These are phyloP conservation scores for Arthroderma sp. DNA, from an alignment of 2,329 filamentous ascomycete species.

Conservation along the genomic window DNA sequence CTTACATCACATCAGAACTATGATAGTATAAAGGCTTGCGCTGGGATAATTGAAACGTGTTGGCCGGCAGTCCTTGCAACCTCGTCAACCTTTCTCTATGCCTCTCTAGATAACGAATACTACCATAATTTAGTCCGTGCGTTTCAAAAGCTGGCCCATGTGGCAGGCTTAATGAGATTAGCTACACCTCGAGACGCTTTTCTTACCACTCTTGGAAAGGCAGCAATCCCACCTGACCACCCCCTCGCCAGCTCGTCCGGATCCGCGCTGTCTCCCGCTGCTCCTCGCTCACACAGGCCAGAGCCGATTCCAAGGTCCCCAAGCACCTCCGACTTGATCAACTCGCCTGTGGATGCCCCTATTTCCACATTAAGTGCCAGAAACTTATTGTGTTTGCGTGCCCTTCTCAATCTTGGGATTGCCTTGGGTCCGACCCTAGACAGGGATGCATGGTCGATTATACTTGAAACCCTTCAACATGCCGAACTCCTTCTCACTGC, in stretches of 20 bases:
- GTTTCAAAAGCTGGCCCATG: slow-evolving; percentile 90
- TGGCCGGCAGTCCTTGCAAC: slow-evolving; percentile 94
- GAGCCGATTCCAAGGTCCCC: slow-evolving; percentile 17
- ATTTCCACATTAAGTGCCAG: slow-evolving; percentile 60
- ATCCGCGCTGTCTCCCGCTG: slow-evolving; percentile 9
- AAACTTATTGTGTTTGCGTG: slow-evolving; percentile 79
- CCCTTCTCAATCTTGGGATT: slow-evolving; percentile 88
- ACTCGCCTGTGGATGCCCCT: slow-evolving; percentile 27
- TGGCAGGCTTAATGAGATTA: slow-evolving; percentile 75
- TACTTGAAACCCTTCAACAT: slow-evolving; percentile 84
- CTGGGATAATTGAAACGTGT: slow-evolving; percentile 73
- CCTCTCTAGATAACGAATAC: slow-evolving; percentile 81
- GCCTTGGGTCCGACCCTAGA: slow-evolving; percentile 80
- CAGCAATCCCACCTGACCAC: slow-evolving; percentile 71
- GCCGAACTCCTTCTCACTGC: slow-evolving; percentile 68
- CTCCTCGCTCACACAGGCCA: slow-evolving; percentile 16
- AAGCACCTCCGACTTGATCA: slow-evolving; percentile 17
- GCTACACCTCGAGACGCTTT: slow-evolving; percentile 85
- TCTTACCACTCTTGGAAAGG: slow-evolving; percentile 83
- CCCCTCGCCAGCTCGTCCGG: slow-evolving; percentile 14
- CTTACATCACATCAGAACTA: slow-evolving; percentile 60
- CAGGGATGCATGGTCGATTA: slow-evolving; percentile 66
- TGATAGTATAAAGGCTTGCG: slow-evolving; percentile 60
- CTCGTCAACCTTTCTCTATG: slow-evolving; percentile 89
- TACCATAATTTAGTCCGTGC: slow-evolving; percentile 85